Percentiles rank a stretch among this genome's conserved stretches.
Evolutionary conservation across 1,139 yeast species (phyloP).

Genomic region (Meyerozyma sp.): DNA sequence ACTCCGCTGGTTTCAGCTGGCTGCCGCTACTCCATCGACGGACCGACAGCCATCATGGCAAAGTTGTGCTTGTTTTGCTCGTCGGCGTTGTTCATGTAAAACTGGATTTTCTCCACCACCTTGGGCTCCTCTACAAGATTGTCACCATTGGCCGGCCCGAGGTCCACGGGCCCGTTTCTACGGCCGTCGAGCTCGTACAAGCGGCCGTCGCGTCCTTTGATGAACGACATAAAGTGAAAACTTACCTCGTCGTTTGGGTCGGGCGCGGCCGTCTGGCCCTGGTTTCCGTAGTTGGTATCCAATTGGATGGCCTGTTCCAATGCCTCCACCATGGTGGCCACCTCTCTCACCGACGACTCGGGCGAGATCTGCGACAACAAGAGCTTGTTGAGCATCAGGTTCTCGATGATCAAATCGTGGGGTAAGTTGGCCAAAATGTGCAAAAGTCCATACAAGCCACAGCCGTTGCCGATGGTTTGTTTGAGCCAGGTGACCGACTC

Average conservation of each 20-base stretch:
- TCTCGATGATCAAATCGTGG: constrained; percentile 33
- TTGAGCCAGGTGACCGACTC: constrained; percentile 57
- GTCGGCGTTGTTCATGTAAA: constrained; percentile 59
- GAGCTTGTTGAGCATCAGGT: constrained; percentile 24
- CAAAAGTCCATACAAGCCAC: constrained; percentile 86
- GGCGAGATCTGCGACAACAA: constrained; percentile 19
- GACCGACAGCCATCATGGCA: constrained; percentile 65
- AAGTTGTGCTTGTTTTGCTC: constrained; percentile 56
- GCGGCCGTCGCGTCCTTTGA: constrained; percentile 52
- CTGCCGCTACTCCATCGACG: constrained; percentile 34
- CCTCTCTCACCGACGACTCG: constrained; percentile 26
- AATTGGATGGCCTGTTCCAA: constrained; percentile 42
- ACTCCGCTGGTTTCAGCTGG: constrained; percentile 4
- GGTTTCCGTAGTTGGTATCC: constrained; percentile 56
- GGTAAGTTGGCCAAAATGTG: constrained; percentile 70
- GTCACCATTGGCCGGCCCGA: constrained; percentile 37
- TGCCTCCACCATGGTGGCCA: constrained; percentile 45
- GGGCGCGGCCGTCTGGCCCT: constrained; percentile 83
- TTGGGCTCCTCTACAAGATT: constrained; percentile 53
- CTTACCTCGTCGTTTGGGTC: constrained; percentile 57
- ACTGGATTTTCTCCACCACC: constrained; percentile 52
- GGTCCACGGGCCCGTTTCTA: constrained; percentile 66
- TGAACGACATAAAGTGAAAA: constrained; percentile 75
- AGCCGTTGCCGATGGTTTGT: constrained; percentile 84
- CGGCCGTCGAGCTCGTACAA: constrained; percentile 89